Evolutionary conservation across 2,329 filamentous ascomycete genomes (phyloP).

Genomic region (Colletotrichum plurivorum): DNA sequence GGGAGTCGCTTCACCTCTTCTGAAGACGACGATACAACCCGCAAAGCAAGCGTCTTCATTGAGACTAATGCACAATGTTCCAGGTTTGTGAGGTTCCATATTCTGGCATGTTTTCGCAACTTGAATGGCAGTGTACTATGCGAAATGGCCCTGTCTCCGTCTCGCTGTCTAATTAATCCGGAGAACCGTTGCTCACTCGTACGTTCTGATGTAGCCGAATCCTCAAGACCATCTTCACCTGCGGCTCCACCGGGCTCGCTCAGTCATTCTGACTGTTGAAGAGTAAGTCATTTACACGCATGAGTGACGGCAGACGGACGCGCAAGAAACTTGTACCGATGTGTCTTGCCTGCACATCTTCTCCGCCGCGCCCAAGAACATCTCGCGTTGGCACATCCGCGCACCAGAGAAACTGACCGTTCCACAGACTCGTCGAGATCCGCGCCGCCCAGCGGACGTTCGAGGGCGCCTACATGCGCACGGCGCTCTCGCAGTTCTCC

Average conservation of each 20-base stretch:
- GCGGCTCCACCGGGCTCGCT: constrained; percentile 86
- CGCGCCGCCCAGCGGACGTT: constrained; percentile 96
- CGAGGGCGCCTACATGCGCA: constrained; percentile 96
- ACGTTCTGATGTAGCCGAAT: constrained; percentile 64
- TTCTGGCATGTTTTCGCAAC: not conserved
- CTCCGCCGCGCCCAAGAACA: not conserved
- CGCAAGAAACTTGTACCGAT: too few relatives aligned
- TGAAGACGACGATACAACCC: not conserved
- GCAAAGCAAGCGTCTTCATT: not conserved
- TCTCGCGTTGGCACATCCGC: not conserved
- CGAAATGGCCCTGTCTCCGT: not conserved
- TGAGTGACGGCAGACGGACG: too few relatives aligned
- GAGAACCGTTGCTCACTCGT: not conserved
- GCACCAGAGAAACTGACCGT: not conserved
- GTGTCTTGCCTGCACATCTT: not conserved
- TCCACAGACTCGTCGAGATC: constrained; percentile 83
- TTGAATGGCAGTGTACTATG: too few relatives aligned
- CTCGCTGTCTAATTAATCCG: too few relatives aligned
- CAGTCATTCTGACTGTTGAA: constrained; percentile 83
- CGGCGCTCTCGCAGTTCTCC: constrained; percentile 93
- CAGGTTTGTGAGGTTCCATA: constrained; percentile 26
- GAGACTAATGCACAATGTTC: constrained; percentile 20
- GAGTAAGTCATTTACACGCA: constrained; percentile 66
- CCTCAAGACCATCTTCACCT: constrained; percentile 83
- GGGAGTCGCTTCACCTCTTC: not conserved